Percentiles rank a stretch among this genome's conserved stretches.
These are phyloP conservation scores for Plasmodium relictum DNA, from an alignment of 169 alveolate species.

Conservation along the genomic window DNA sequence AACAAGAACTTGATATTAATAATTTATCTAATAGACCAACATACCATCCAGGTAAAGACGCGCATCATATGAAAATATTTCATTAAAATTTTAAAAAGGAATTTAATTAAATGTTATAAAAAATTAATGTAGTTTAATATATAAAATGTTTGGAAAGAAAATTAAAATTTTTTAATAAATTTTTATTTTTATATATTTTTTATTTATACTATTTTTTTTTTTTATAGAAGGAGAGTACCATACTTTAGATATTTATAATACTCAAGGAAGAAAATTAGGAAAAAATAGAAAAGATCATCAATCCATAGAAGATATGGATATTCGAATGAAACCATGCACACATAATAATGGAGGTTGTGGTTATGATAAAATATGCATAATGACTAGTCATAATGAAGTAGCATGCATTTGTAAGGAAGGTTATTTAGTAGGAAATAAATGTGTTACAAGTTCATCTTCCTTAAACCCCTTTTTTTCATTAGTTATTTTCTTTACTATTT, in stretches of 20 bases:
- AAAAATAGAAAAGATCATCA: no score
- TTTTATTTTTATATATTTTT: no score
- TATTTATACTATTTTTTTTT: background rate
- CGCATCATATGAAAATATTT: no score
- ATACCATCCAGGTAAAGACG: no score
- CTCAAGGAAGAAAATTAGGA: constrained; percentile 15
- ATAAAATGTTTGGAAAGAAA: no score
- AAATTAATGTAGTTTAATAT: no score
- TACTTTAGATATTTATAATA: constrained; percentile 2
- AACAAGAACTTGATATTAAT: no score
- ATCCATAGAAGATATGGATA: no score
- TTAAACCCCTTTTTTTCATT: background rate
- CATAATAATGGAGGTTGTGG: constrained; percentile 37
- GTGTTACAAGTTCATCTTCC: constrained; percentile 12
- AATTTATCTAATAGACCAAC: no score
- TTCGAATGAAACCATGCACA: constrained; percentile 16
- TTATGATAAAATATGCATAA: constrained; percentile 40
- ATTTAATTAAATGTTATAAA: no score
- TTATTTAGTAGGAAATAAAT: constrained; percentile 2
- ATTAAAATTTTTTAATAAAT: no score
- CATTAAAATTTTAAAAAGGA: no score
- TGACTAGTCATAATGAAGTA: constrained; percentile 2
- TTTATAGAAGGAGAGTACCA: background rate
- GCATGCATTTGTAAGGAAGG: constrained; percentile 52
- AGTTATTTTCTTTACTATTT: background rate